phyloP scores from a whole-genome alignment of 352 stramenopile genomes.

The Phytophthora gonapodyides region DNA sequence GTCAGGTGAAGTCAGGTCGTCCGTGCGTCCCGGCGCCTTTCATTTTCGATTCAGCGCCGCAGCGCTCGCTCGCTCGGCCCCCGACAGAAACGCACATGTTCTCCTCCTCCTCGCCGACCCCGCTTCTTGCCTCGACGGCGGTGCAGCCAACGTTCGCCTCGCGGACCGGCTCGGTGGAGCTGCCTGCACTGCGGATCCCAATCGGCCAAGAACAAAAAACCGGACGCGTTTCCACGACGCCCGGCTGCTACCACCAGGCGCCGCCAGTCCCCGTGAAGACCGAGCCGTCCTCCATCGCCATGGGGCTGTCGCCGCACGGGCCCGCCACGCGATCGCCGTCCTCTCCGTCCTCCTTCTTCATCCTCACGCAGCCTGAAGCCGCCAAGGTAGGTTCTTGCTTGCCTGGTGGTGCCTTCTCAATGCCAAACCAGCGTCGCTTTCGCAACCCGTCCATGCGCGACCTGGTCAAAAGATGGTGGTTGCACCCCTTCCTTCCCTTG shows the following conservation, averaged over 20 bases:
- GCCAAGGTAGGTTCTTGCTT: slow-evolving; percentile 27
- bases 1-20: slow-evolving; percentile 2
- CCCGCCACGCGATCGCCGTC: slow-evolving; percentile 42
- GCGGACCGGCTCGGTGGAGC: slow-evolving; percentile 10
- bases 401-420: neutral
- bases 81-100: slow-evolving; percentile 13
- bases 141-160: slow-evolving; percentile 8
- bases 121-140: slow-evolving; percentile 8
- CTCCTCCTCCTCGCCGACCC: slow-evolving; percentile 12
- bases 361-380: slow-evolving; percentile 44
- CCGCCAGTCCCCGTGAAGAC: slow-evolving; percentile 27
- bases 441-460: slow-evolving; percentile 12
- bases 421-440: neutral
- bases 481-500: slow-evolving; percentile 13
- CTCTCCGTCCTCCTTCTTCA: slow-evolving; percentile 52
- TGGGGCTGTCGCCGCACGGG: slow-evolving; percentile 11
- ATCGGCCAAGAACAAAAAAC: slow-evolving; percentile 20
- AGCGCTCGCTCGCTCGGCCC: slow-evolving; percentile 9
- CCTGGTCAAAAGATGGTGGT: slow-evolving; percentile 19
- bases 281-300: slow-evolving; percentile 1
- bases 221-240: slow-evolving; percentile 18
- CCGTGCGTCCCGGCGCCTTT: slow-evolving; percentile 23
- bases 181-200: slow-evolving; percentile 37
- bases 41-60: slow-evolving; percentile 36
- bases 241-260: slow-evolving; percentile 19